Evolutionary conservation across 768 basidiomycete species (phyloP).

Genomic region (Leccinum disarticulatum): DNA sequence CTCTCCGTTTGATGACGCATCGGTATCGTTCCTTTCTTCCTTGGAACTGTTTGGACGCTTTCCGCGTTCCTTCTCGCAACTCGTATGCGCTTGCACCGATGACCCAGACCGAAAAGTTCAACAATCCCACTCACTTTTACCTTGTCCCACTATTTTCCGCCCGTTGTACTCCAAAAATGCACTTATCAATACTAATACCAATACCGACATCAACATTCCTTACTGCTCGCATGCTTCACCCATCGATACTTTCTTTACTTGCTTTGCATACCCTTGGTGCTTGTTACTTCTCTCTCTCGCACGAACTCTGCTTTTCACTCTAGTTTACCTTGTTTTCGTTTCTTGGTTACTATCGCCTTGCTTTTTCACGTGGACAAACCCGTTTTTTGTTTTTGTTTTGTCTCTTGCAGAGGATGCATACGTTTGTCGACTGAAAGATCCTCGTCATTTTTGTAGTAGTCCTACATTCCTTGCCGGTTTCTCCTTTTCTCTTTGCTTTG

Average conservation of each 20-base stretch:
- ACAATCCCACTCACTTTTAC: neutral
- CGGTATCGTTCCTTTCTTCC: neutral
- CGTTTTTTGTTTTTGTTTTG: neutral
- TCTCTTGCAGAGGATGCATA: conserved; percentile 19
- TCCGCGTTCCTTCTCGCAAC: neutral
- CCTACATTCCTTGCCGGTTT: neutral
- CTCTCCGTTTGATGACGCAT: neutral
- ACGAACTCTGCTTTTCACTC: conserved; percentile 2
- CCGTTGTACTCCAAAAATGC: conserved; percentile 17
- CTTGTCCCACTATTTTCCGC: conserved; percentile 1
- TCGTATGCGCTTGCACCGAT: neutral
- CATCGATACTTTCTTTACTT: conserved; percentile 8
- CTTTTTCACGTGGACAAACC: conserved; percentile 7
- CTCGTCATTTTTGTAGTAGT: neutral
- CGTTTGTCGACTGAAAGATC: neutral
- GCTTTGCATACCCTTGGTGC: neutral
- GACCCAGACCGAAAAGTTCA: neutral
- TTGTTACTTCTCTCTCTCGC: neutral
- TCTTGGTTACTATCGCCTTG: conserved; percentile 6
- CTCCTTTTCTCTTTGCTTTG: conserved; percentile 2
- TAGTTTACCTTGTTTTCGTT: neutral
- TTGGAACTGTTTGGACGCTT: neutral
- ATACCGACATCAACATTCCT: neutral
- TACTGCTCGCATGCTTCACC: conserved; percentile 3
- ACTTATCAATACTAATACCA: conserved; percentile 11